Evolutionary conservation across 106 monocot genomes (phyloP).

Genomic region (Acanthochlamys bracteata): DNA sequence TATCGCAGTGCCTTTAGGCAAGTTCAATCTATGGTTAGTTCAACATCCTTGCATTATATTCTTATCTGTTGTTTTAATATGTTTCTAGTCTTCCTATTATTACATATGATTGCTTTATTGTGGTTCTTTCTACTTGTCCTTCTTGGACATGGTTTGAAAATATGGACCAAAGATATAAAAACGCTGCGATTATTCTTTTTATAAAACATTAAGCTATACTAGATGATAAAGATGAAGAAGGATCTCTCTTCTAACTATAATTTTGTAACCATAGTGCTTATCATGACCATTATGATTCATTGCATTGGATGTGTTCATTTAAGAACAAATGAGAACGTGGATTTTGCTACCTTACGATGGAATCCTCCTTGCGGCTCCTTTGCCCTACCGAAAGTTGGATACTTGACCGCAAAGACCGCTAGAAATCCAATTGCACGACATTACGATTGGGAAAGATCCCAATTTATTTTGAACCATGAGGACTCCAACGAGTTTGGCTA

Average conservation of each 20-base stretch:
- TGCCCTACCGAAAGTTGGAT: slow-evolving; percentile 86
- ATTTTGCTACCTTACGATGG: neutral
- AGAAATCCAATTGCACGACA: slow-evolving; percentile 70
- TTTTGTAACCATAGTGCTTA: too few relatives aligned
- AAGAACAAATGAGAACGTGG: neutral
- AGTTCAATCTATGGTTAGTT: slow-evolving; percentile 84
- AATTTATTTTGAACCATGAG: slow-evolving; percentile 87
- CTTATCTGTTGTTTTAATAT: slow-evolving; percentile 7
- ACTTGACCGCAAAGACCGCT: slow-evolving; percentile 69
- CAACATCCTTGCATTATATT: neutral
- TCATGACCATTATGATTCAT: too few relatives aligned
- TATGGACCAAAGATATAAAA: too few relatives aligned
- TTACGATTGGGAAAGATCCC: slow-evolving; percentile 77
- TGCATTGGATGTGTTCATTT: too few relatives aligned
- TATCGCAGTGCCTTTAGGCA: slow-evolving; percentile 87
- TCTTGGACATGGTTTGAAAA: too few relatives aligned
- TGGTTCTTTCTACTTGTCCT: too few relatives aligned
- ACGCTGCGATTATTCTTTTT: too few relatives aligned
- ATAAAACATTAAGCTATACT: too few relatives aligned
- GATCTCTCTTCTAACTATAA: too few relatives aligned
- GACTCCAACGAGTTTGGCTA: slow-evolving; percentile 68
- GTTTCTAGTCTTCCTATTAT: neutral
- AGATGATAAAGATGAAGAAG: too few relatives aligned
- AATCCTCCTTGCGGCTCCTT: slow-evolving; percentile 44
- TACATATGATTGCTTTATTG: too few relatives aligned